Conservation (phyloP, 768 basidiomycete genomes). For the Boletus huronensis region DNA sequence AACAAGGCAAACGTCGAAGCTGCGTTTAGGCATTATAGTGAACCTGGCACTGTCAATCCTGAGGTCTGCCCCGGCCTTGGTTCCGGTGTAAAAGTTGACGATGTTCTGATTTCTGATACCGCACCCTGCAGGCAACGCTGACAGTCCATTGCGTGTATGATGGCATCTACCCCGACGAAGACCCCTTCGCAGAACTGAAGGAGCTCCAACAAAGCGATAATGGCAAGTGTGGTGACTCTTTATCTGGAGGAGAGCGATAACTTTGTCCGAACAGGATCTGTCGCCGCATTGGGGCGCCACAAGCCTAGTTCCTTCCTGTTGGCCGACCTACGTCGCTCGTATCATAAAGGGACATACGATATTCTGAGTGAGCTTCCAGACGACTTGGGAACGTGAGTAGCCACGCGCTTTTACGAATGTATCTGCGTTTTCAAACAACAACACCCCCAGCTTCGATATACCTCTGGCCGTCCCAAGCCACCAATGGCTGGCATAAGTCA, state of each 20-base stretch:
- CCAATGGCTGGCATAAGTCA: constrained; percentile 3
- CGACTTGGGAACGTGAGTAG: not conserved
- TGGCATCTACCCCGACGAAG: not conserved
- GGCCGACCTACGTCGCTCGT: not conserved
- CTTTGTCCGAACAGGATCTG: not conserved
- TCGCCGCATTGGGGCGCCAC: too few relatives aligned
- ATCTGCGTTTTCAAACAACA: not conserved
- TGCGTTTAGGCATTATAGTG: not conserved
- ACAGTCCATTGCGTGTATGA: constrained; percentile 5
- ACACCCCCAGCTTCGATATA: not conserved
- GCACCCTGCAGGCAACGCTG: not conserved
- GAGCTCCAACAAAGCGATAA: not conserved
- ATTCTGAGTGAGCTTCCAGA: not conserved
- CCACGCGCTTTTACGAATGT: not conserved
- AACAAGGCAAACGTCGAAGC: constrained; percentile 7
- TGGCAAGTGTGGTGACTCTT: too few relatives aligned
- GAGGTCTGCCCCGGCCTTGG: not conserved
- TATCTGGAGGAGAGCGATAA: not conserved
- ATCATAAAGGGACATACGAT: not conserved
- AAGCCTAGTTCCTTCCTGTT: not conserved
- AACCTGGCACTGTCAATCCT: not conserved
- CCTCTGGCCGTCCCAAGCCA: not conserved
- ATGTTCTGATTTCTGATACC: not conserved
- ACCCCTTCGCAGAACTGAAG: not conserved
- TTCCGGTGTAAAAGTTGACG: not conserved